Base-by-base conservation (phyloP, 495 filamentous ascomycete species). In the Daldinia loculata region DNA sequence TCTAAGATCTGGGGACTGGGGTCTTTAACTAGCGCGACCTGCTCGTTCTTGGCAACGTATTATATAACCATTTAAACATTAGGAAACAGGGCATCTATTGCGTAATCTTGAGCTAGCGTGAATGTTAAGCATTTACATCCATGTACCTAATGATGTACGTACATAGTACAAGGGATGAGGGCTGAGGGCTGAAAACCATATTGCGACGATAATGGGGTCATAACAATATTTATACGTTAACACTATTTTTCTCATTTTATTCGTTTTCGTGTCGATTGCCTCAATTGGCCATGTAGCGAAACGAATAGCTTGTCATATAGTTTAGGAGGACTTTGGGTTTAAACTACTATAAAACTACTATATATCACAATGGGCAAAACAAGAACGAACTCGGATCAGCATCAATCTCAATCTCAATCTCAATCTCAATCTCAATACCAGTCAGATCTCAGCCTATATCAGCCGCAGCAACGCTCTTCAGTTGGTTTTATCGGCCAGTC, bases 321-420 rank as follows among this genome's bases (percentile, higher is more conserved):
- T 48, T 48, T 48, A 48, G 19, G 7, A 19, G 17, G 50, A 52
- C 24, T 29, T 48, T 9, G 26, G 50, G 11, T 29, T 52, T 52
- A 6, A 50, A 29, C 2, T n/a, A n/a, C n/a, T n/a, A n/a, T n/a
- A n/a, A 11, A 34, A 34, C 32, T 34, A 29, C 32, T 29, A 30
- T 43, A 53, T 32, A 59, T 29, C 45, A 19, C 9, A 26, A 45
- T 34, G 27, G 43, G 51, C 17, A 51, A 30, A 48, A 55, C 38
- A 57, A 63, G 29, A 43, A 67, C 60, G 55, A 19, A 70, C 32
- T 15, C 63, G 14, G 30, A 55, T 34, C 58, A 60, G 22, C 39
- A 6, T 29, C 27, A n/a, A n/a, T n/a, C 50, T 32, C 61, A 43
- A 52, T 17, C 51, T 43, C 63, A 32, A 57, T 17, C 24, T 26